Evolutionary conservation across 2,329 filamentous ascomycete genomes (phyloP).

Genomic region (Fusarium sp.): DNA sequence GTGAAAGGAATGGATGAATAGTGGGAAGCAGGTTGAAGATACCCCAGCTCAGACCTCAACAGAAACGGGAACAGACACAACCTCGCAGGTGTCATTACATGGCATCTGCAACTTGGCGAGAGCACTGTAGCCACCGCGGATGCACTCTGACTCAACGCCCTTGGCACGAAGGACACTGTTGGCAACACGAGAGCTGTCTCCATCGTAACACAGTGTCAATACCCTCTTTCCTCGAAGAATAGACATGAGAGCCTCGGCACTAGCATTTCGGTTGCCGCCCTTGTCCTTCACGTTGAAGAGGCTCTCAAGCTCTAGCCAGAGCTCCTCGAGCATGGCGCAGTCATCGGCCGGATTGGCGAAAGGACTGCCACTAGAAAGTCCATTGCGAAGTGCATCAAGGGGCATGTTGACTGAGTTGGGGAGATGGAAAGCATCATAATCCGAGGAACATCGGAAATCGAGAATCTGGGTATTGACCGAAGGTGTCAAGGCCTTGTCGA

Average conservation of each 20-base stretch:
- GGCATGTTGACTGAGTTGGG: constrained; percentile 58
- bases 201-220: constrained; percentile 62
- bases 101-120: constrained; percentile 42
- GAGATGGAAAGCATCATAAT: constrained; percentile 56
- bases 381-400: constrained; percentile 49
- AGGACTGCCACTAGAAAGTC: constrained; percentile 40
- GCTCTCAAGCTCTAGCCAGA: constrained; percentile 60
- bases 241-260: constrained; percentile 41
- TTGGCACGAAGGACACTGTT: constrained; percentile 63
- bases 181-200: constrained; percentile 63
- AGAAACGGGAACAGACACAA: constrained; percentile 32
- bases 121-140: constrained; percentile 53
- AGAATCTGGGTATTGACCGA: constrained; percentile 50
- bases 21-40: not conserved
- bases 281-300: constrained; percentile 51
- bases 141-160: constrained; percentile 56
- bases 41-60: constrained; percentile 32
- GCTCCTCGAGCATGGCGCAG: constrained; percentile 53
- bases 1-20: not conserved
- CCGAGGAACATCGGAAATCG: constrained; percentile 53
- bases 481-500: constrained; percentile 40
- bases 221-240: constrained; percentile 51
- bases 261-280: constrained; percentile 40
- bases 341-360: constrained; percentile 57
- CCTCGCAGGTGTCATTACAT: constrained; percentile 38